Evolutionary conservation across 2,329 filamentous ascomycete genomes (phyloP).

Genomic region (Nigrospora oryzae): DNA sequence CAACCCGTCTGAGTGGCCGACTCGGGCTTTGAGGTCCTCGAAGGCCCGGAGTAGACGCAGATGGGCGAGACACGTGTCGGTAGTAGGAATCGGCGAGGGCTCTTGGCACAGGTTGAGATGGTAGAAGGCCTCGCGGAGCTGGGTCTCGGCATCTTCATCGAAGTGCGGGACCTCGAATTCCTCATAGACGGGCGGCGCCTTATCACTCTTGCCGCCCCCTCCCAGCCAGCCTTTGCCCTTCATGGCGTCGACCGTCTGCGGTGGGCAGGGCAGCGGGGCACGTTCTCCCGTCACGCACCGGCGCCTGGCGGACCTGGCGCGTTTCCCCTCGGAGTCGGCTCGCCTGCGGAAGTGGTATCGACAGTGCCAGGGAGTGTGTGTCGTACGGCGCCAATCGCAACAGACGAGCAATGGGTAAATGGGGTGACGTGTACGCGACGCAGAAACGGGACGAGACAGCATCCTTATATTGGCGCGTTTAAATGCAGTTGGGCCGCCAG

Average conservation of each 20-base stretch:
- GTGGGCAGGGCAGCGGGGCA: neutral
- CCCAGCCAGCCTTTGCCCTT: neutral
- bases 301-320: neutral
- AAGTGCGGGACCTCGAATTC: neutral
- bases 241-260: neutral
- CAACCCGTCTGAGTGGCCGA: conserved; percentile 54
- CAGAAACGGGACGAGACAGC: neutral
- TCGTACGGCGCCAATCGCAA: no score
- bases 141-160: neutral
- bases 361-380: no score
- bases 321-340: neutral
- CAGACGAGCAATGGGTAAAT: neutral
- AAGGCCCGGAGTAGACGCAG: conserved; percentile 62
- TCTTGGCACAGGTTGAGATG: neutral
- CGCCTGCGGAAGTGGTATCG: no score
- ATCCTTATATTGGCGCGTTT: neutral
- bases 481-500: neutral
- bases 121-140: neutral
- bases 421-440: neutral
- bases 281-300: neutral
- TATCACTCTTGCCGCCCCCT: neutral
- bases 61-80: conserved; percentile 58
- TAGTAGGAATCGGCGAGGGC: neutral
- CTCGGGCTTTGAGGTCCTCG: conserved; percentile 54
- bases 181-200: neutral